Conservation (phyloP, 2,329 filamentous ascomycete genomes). For the Aspergillus tamarii region DNA sequence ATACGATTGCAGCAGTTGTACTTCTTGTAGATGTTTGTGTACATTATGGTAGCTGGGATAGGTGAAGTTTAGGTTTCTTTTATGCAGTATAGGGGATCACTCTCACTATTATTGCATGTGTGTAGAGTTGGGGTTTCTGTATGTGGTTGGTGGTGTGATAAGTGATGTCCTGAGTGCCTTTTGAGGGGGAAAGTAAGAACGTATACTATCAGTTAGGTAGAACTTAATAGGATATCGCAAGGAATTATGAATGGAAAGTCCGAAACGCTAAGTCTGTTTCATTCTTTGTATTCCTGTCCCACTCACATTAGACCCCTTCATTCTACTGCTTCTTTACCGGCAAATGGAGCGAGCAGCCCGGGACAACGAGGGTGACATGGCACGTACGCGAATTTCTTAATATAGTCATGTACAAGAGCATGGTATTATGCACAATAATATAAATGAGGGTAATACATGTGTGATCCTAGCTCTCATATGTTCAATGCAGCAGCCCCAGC, state of each 20-base stretch:
- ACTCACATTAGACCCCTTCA: neutral
- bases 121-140: fast-evolving
- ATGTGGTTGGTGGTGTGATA: neutral
- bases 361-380: neutral
- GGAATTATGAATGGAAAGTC: neutral
- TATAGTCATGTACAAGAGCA: neutral
- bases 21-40: neutral
- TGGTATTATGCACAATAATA: neutral
- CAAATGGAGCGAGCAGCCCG: neutral
- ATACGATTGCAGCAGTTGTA: neutral
- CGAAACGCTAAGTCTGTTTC: neutral
- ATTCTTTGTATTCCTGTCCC: neutral
- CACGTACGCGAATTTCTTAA: neutral
- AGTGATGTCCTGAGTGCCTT: neutral
- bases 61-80: neutral
- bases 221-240: neutral
- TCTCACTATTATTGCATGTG: neutral
- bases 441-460: neutral
- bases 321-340: neutral
- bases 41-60: neutral
- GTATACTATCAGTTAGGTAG: neutral
- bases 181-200: fast-evolving
- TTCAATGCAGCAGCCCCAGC: neutral
- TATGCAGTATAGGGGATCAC: neutral
- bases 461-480: neutral